Base-by-base conservation (phyloP, 169 alveolate species). In the Plasmodium yoelii region DNA sequence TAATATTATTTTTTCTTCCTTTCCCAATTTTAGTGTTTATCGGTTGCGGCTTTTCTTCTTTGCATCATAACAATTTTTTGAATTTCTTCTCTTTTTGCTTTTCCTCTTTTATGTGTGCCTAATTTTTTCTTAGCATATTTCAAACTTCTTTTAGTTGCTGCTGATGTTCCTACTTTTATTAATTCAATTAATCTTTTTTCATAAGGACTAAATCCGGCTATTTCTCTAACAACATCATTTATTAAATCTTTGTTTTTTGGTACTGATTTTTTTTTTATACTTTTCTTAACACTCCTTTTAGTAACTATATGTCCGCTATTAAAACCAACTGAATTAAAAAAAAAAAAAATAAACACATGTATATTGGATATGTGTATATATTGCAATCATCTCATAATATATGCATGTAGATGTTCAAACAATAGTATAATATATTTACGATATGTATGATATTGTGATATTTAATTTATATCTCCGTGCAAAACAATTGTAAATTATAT, bases 61-160 rank as follows among this genome's bases (percentile, higher is more conserved):
- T 97, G 98, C 64, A 93, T 90, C 70, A 94, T 96, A 75, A 98
- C 97, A 60, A 96, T 96, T 63, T 93, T 96, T 73, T 94, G 94
- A 77, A 98, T 92, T 92, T 96, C 98, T 71, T 94, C 98, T 89
- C 99, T 95, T 97, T 98, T 99, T 71, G 95, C 96, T 96, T 97
- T 97, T 63, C 99, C 99, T 92, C 99, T 97, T 94, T 97, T 95
- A 93, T 98, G 99, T 57, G 99, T 99, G 39, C 99, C 99, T 93
- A 99, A 97, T 91, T 99, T 97, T 93, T 96, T 96, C 97, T 98
- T 98, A 71, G 99, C 99, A 87, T 98, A 93, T 96, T 98, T 98
- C 86, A 98, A 96, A 34, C 99, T 99, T 74, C 99, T 98, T 97
- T 98, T 99, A 87, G 95, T 95, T 56, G 99, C 97, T 87, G 98